phyloP scores from a whole-genome alignment of 345 rosid genomes.

The Murraya paniculata region DNA sequence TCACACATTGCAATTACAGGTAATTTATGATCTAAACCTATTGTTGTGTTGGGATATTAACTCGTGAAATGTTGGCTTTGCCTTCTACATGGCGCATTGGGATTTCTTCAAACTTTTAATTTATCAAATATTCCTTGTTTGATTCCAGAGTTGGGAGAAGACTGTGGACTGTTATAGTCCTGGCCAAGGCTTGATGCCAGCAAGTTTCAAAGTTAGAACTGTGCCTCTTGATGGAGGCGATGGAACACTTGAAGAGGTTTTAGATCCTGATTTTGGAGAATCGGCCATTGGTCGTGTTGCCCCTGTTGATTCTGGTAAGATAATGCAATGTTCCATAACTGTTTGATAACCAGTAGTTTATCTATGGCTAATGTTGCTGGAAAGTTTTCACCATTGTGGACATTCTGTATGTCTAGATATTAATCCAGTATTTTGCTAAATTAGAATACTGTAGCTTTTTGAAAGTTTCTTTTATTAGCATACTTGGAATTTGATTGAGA shows the following conservation, averaged over 20 bases:
- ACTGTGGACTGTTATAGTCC: slow-evolving; percentile 98
- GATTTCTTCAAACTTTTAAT: not conserved
- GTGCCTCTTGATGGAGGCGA: slow-evolving; percentile 60
- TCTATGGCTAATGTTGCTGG: not conserved
- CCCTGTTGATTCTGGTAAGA: slow-evolving; percentile 93
- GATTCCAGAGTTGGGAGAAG: slow-evolving; percentile 93
- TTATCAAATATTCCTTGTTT: slow-evolving; percentile 13
- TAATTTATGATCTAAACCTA: slow-evolving; percentile 24
- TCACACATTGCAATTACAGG: slow-evolving; percentile 93
- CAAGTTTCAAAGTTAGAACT: slow-evolving; percentile 84
- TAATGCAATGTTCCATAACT: not conserved
- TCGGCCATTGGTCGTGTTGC: slow-evolving; percentile 96
- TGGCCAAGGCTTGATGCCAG: slow-evolving; percentile 96
- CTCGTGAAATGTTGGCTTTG: not conserved
- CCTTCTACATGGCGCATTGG: not conserved
- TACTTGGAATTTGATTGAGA: slow-evolving; percentile 7
- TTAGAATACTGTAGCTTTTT: not conserved
- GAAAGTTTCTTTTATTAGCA: not conserved
- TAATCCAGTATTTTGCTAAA: not conserved
- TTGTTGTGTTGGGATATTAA: not conserved
- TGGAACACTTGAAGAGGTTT: slow-evolving; percentile 70
- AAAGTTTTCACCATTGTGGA: not conserved
- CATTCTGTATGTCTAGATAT: not conserved
- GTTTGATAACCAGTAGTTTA: not conserved
- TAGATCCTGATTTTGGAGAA: slow-evolving; percentile 97